Percentiles rank a stretch among this genome's conserved stretches.
These are phyloP conservation scores for Pseudevernia furfuracea DNA, from an alignment of 495 filamentous ascomycete genomes.

Conservation along the genomic window DNA sequence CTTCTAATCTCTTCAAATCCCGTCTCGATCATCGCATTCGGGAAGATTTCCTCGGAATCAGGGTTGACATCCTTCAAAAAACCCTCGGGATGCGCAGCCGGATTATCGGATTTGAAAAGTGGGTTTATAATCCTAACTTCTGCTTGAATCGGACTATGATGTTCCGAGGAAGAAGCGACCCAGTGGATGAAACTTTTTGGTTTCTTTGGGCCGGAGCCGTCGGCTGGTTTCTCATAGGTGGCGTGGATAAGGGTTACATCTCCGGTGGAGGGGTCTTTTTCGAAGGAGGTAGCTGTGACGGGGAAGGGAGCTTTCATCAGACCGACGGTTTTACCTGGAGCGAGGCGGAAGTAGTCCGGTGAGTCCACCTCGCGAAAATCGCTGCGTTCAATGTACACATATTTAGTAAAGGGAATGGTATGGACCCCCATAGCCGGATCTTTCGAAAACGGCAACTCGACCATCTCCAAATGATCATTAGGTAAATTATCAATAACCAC, in stretches of 20 bases:
- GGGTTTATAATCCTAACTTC: slow-evolving; percentile 74
- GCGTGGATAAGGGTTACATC: slow-evolving; percentile 63
- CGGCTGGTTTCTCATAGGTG: slow-evolving; percentile 45
- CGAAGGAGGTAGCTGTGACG: slow-evolving; percentile 70
- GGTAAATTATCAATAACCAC: slow-evolving; percentile 66
- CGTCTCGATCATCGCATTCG: slow-evolving; percentile 71
- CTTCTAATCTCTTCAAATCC: slow-evolving; percentile 73
- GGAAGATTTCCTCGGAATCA: slow-evolving; percentile 68
- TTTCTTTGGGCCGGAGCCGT: slow-evolving; percentile 53
- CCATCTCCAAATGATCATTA: slow-evolving; percentile 52
- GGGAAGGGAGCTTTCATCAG: slow-evolving; percentile 76
- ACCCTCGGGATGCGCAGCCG: slow-evolving; percentile 57
- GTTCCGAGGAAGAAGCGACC: slow-evolving; percentile 55
- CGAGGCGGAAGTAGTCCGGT: slow-evolving; percentile 86
- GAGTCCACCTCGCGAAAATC: slow-evolving; percentile 85
- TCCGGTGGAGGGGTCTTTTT: slow-evolving; percentile 61
- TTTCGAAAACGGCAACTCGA: slow-evolving; percentile 70
- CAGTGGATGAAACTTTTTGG: slow-evolving; percentile 91
- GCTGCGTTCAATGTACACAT: slow-evolving; percentile 82
- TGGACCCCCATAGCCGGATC: slow-evolving; percentile 54
- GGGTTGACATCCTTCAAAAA: slow-evolving; percentile 82
- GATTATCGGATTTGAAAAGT: slow-evolving; percentile 81
- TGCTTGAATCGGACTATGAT: slow-evolving; percentile 61
- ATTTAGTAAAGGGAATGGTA: slow-evolving; percentile 71
- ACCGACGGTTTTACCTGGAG: slow-evolving; percentile 83